phyloP scores from a whole-genome alignment of 768 basidiomycete genomes.

The Tulasnella sp. region DNA sequence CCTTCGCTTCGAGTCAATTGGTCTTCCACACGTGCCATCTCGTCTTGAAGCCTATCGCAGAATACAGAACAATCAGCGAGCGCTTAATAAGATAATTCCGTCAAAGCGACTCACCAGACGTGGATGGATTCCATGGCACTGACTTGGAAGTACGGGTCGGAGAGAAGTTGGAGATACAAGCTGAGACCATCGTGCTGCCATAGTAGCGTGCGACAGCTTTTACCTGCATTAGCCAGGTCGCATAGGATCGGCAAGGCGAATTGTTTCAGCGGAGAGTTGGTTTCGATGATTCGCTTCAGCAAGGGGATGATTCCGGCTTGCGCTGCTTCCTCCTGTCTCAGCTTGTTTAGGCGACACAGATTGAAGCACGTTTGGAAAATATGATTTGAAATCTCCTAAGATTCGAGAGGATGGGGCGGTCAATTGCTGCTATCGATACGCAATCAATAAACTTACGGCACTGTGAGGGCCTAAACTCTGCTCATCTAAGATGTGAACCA shows the following conservation, averaged over 20 bases:
- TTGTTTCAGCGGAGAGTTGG: slow-evolving; percentile 86
- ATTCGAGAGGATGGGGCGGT: not conserved
- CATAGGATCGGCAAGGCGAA: slow-evolving; percentile 95
- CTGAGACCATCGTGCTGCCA: slow-evolving; percentile 90
- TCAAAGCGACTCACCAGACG: slow-evolving; percentile 53
- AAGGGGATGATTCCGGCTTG: slow-evolving; percentile 91
- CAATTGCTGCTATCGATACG: too few relatives aligned
- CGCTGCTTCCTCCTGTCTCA: slow-evolving; percentile 92
- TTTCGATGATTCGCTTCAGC: slow-evolving; percentile 78
- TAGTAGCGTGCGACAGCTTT: slow-evolving; percentile 76
- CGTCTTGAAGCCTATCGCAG: slow-evolving; percentile 77
- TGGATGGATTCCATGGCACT: slow-evolving; percentile 83
- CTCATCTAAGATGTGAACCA: slow-evolving; percentile 77
- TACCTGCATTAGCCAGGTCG: slow-evolving; percentile 90
- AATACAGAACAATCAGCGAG: not conserved
- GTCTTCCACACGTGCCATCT: slow-evolving; percentile 88
- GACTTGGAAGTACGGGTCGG: slow-evolving; percentile 86
- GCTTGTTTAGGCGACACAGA: slow-evolving; percentile 88
- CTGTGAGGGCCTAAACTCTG: slow-evolving; percentile 67
- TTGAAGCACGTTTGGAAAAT: slow-evolving; percentile 97
- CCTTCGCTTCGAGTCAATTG: slow-evolving; percentile 58
- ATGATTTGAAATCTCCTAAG: slow-evolving; percentile 91
- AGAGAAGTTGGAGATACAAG: slow-evolving; percentile 67
- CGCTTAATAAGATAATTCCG: not conserved
- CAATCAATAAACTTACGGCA: slow-evolving; percentile 44